These are phyloP conservation scores for Synchytrium microbalum DNA, from an alignment of 371 early-diverging fungal species.

Conservation along the genomic window DNA sequence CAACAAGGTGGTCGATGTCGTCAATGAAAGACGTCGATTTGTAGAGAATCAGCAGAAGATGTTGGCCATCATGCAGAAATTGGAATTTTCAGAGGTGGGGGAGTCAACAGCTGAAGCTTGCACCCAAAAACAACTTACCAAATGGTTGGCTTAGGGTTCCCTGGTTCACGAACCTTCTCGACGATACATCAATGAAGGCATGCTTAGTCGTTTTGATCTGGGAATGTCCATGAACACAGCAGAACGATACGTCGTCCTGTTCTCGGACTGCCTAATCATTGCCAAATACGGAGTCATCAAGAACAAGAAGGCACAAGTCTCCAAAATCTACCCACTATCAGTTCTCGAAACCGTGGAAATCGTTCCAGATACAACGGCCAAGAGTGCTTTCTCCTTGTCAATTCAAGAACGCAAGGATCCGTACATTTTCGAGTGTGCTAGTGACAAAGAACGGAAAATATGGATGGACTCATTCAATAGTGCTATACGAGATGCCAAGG, in stretches of 20 bases:
- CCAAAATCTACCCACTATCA: constrained; percentile 4
- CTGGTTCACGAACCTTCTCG: constrained; percentile 6
- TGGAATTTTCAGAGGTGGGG: constrained; percentile 9
- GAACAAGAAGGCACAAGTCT: not conserved
- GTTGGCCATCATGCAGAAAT: not conserved
- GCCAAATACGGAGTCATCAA: not conserved
- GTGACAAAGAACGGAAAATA: too few species aligned
- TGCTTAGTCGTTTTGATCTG: not conserved
- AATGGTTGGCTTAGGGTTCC: not conserved
- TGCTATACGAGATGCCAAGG: too few species aligned
- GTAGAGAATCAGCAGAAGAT: constrained; percentile 17
- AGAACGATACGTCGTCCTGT: constrained; percentile 3
- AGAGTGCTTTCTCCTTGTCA: too few species aligned
- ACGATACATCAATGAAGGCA: constrained; percentile 7
- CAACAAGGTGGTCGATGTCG: constrained; percentile 17
- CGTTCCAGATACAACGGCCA: not conserved
- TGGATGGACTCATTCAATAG: too few species aligned
- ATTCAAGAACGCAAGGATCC: too few species aligned
- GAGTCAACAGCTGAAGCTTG: too few species aligned
- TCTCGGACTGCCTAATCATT: constrained; percentile 4
- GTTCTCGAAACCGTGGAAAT: not conserved
- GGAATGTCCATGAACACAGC: not conserved
- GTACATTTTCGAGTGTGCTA: too few species aligned
- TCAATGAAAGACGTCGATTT: constrained; percentile 18
- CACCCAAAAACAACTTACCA: too few species aligned